Base-by-base conservation (phyloP, 2,329 filamentous ascomycete genomes). In the Cladorrhinum sp. region DNA sequence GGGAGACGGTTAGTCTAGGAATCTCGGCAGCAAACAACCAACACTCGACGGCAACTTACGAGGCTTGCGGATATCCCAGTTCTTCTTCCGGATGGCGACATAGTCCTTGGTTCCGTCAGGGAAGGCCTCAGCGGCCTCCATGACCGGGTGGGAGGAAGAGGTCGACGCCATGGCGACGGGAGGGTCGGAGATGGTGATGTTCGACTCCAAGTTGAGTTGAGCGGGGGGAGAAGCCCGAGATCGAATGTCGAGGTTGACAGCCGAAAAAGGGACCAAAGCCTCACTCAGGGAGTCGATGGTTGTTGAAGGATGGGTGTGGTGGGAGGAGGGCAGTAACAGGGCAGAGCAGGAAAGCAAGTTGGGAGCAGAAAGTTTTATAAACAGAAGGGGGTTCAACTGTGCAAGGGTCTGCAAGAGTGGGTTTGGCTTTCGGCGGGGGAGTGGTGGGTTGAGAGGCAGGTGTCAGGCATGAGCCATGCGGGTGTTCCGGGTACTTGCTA, bases 61-160 rank as follows among this genome's bases (percentile, higher is more conserved):
- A 71, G 88, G 84, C 79, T 96, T 96, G 80, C 88, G 80, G 61
- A 74, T 49, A 62, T 86, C 83, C 66, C 77, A 76, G 67, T 76
- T 76, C 72, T 77, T 80, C 58, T 68, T 65, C 54, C 80, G 80
- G 52, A 80, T 74, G 62, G 81, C 81, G 68, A 81, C 76, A 73
- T 83, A 82, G 68, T 85, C 82, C 64, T 77, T 80, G 55, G 82
- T 84, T 73, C 82, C 82, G 69, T 85, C 82, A 26, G 77, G 73
- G 65, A 79, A 76, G 70, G 75, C 73, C 63, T 75, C 72, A 63
- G 77, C 76, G 62, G 75, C 69, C 60, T 36, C 33, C 33, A 39
- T 39, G 16, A 39, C 18, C n/a, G 21, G 33, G 21, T 30, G 20
- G n/a, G 54, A 57, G 23, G 14, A 18, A 24, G 76, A 71, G 33